Conservation (phyloP, 2,329 filamentous ascomycete genomes). For the Penicillium sp. region DNA sequence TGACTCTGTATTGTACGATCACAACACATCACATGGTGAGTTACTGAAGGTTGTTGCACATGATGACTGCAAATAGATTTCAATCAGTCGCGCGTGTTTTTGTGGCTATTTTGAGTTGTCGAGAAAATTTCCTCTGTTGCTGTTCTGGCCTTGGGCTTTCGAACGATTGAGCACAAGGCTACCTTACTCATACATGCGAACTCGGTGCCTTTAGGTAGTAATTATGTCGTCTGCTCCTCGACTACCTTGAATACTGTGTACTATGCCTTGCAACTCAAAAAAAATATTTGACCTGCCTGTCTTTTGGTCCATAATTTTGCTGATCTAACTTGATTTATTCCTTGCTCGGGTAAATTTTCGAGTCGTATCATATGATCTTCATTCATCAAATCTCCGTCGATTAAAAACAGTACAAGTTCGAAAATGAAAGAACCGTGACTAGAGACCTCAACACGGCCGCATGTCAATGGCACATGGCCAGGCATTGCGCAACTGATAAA, state of each 20-base stretch:
- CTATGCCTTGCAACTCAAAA: not conserved
- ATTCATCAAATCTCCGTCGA: not conserved
- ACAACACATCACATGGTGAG: not conserved
- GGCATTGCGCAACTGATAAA: not conserved
- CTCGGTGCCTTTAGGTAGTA: not conserved
- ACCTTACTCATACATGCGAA: not conserved
- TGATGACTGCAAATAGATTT: not conserved
- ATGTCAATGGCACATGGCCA: not conserved
- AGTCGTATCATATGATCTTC: not conserved
- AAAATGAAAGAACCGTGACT: not conserved
- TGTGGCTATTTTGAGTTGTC: not conserved
- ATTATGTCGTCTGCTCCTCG: not conserved
- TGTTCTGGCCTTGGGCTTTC: not conserved
- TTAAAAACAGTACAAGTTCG: not conserved
- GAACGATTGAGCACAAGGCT: not conserved
- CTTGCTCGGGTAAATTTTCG: not conserved
- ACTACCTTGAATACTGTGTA: not conserved
- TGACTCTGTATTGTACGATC: not conserved
- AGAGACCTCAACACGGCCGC: not conserved
- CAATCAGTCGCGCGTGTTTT: not conserved
- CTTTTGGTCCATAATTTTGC: not conserved
- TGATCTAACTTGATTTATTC: not conserved
- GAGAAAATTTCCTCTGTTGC: not conserved
- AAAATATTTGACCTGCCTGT: not conserved
- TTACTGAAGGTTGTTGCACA: too few species aligned